Evolutionary conservation across 148 eudicot genomes (phyloP).

Genomic region (Amaranthus hypochondriacus): DNA sequence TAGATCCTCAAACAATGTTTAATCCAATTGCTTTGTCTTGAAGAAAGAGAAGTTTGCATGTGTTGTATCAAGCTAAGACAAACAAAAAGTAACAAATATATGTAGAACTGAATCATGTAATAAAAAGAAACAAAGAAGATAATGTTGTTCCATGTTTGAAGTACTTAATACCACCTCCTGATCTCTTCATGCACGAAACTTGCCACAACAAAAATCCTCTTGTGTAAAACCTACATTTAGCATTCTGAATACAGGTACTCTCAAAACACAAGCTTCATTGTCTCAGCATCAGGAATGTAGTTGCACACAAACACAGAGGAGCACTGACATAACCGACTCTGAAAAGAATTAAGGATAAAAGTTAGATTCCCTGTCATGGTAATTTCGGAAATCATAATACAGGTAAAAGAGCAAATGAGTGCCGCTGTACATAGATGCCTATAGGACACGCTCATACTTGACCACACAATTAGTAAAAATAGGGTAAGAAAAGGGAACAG

Average conservation of each 20-base stretch:
- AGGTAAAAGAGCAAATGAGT: too few species aligned
- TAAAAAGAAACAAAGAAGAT: neutral
- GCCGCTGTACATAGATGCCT: neutral
- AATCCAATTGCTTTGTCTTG: slow-evolving; percentile 14
- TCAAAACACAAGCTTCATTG: too few species aligned
- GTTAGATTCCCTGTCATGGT: neutral
- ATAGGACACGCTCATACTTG: neutral
- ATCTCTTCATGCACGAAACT: neutral
- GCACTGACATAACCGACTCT: neutral
- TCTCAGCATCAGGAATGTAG: neutral
- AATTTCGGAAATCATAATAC: neutral
- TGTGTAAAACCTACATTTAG: neutral
- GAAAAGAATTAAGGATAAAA: neutral
- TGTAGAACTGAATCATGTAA: slow-evolving; percentile 1
- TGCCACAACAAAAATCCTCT: neutral
- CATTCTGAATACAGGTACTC: neutral
- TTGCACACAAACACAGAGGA: neutral
- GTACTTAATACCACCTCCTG: neutral
- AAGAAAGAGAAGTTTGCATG: slow-evolving; percentile 25
- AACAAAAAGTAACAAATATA: neutral
- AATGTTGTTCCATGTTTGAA: slow-evolving; percentile 5
- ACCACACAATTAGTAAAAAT: too few species aligned
- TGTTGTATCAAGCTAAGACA: slow-evolving; percentile 9
- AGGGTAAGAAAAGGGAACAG: neutral
- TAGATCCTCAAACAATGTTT: slow-evolving; percentile 20